These are phyloP conservation scores for Penicillium sp. DNA, from an alignment of 2,329 filamentous ascomycete species.

Conservation along the genomic window DNA sequence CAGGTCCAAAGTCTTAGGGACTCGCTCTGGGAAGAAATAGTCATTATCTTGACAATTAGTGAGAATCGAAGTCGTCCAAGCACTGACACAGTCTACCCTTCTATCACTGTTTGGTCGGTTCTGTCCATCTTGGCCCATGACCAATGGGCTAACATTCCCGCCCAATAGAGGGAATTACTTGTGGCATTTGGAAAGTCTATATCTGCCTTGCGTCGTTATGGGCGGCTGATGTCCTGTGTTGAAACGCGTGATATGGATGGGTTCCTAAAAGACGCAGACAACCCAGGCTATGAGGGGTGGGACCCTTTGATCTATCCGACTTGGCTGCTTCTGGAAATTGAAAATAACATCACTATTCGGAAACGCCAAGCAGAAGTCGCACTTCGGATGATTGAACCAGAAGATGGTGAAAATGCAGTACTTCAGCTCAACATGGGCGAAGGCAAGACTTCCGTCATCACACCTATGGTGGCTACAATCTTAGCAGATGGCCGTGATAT, in stretches of 20 bases:
- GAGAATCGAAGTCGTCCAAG: neutral
- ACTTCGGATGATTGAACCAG: neutral
- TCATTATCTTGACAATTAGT: neutral
- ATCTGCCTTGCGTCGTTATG: neutral
- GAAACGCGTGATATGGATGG: neutral
- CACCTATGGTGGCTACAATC: neutral
- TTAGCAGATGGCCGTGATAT: neutral
- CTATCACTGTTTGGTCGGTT: neutral
- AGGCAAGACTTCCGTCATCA: neutral
- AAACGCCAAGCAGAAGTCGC: neutral
- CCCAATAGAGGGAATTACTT: neutral
- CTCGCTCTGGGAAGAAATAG: neutral
- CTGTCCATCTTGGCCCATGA: neutral
- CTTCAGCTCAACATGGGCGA: neutral
- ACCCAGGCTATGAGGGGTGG: neutral
- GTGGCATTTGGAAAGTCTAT: neutral
- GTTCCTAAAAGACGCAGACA: neutral
- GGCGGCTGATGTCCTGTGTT: neutral
- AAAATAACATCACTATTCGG: neutral
- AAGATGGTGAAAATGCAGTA: neutral
- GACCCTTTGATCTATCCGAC: neutral
- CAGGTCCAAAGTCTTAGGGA: neutral
- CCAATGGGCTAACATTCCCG: neutral
- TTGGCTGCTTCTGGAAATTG: neutral
- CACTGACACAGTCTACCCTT: neutral